These are phyloP conservation scores for Boletus tomentosulus DNA, from an alignment of 768 basidiomycete genomes.

Conservation along the genomic window DNA sequence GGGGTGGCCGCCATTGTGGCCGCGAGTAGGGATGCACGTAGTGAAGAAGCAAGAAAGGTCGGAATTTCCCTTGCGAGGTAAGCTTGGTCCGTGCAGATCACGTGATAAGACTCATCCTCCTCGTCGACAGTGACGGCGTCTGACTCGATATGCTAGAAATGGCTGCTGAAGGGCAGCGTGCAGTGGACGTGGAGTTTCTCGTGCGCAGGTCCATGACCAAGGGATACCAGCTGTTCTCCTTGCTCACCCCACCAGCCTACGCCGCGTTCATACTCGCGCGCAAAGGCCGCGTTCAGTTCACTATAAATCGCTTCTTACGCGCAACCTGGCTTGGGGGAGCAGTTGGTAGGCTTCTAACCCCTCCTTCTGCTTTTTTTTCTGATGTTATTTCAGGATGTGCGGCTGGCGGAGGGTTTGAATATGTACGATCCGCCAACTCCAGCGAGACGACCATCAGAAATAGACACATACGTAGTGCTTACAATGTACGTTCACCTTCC, in stretches of 20 bases:
- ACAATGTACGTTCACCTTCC: slow-evolving; percentile 47
- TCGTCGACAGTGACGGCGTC: slow-evolving; percentile 5
- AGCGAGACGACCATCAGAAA: slow-evolving; percentile 45
- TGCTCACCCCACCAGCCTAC: slow-evolving; percentile 62
- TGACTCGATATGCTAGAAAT: slow-evolving; percentile 7
- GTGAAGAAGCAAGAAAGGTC: slow-evolving; percentile 11
- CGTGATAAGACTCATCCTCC: slow-evolving; percentile 14
- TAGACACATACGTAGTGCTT: slow-evolving; percentile 48
- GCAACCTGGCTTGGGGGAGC: slow-evolving; percentile 72
- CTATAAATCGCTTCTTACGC: slow-evolving; percentile 59
- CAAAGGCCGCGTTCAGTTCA: slow-evolving; percentile 52
- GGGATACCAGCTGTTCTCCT: slow-evolving; percentile 65
- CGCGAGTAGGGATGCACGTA: slow-evolving; percentile 12
- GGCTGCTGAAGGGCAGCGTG: slow-evolving; percentile 25
- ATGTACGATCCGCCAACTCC: slow-evolving; percentile 54
- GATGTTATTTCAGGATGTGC: slow-evolving; percentile 29
- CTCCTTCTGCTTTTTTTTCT: neutral
- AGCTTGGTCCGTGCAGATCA: slow-evolving; percentile 30
- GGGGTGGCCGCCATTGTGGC: slow-evolving; percentile 26
- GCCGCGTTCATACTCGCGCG: slow-evolving; percentile 47
- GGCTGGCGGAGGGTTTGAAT: slow-evolving; percentile 54
- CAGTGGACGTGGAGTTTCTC: slow-evolving; percentile 61
- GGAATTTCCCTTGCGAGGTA: slow-evolving; percentile 22
- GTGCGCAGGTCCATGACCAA: slow-evolving; percentile 61
- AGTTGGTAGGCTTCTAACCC: slow-evolving; percentile 33